These are phyloP conservation scores for Sanguinoderma infundibulare DNA, from an alignment of 1,284 basidiomycete genomes.

Conservation along the genomic window DNA sequence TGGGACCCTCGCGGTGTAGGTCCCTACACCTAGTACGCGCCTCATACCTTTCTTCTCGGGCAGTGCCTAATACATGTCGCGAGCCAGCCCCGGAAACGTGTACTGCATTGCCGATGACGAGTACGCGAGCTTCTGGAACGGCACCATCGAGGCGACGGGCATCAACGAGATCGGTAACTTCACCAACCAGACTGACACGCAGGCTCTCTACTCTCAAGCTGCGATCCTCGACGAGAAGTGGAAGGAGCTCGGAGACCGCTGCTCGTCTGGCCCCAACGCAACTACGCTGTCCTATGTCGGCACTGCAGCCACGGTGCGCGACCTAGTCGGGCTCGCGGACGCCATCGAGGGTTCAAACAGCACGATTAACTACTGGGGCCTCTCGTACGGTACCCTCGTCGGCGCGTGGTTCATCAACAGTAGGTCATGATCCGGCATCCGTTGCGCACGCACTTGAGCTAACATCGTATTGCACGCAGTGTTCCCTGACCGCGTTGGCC, in stretches of 20 bases:
- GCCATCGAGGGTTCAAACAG: constrained; percentile 17
- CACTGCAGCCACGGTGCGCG: constrained; percentile 24
- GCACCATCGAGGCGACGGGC: constrained; percentile 13
- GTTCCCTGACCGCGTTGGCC: constrained; percentile 24
- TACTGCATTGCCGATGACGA: constrained; percentile 18
- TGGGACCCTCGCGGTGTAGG: constrained; percentile 22
- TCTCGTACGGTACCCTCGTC: constrained; percentile 23
- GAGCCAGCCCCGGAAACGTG: constrained; percentile 16
- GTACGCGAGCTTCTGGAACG: constrained; percentile 19
- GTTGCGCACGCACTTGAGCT: background rate
- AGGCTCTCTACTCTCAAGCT: constrained; percentile 11
- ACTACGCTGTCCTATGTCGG: constrained; percentile 20
- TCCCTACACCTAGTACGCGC: constrained; percentile 17
- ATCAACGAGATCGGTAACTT: constrained; percentile 17
- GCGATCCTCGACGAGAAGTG: constrained; percentile 15
- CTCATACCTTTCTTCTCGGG: background rate
- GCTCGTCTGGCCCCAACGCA: constrained; percentile 15
- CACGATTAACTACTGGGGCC: constrained; percentile 22
- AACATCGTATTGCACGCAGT: background rate
- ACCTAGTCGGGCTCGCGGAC: constrained; percentile 24
- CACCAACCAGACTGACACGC: constrained; percentile 20
- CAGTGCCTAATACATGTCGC: background rate
- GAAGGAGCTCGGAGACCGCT: constrained; percentile 12
- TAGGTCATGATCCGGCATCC: background rate
- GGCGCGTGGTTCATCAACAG: constrained; percentile 24